These are phyloP conservation scores for Mycena latifolia DNA, from an alignment of 768 basidiomycete species.

Conservation along the genomic window DNA sequence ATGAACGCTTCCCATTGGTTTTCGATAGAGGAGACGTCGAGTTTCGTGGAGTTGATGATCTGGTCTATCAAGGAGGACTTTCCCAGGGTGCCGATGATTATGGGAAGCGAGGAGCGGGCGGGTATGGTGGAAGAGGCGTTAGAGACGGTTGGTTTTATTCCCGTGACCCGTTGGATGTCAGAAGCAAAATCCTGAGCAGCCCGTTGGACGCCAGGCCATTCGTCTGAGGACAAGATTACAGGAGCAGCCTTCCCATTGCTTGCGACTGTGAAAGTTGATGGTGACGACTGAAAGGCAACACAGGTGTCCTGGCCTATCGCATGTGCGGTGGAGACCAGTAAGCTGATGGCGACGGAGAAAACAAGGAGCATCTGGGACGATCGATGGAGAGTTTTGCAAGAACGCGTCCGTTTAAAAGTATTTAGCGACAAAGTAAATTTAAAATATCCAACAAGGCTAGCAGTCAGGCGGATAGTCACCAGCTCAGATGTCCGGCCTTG, in stretches of 20 bases:
- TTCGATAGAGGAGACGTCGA: constrained; percentile 68
- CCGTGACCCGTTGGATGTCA: constrained; percentile 74
- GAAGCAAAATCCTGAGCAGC: constrained; percentile 70
- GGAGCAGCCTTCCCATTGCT: constrained; percentile 59
- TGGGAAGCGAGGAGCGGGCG: constrained; percentile 51
- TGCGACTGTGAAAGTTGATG: constrained; percentile 58
- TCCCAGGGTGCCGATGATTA: constrained; percentile 76
- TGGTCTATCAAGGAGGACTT: constrained; percentile 65
- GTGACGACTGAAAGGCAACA: constrained; percentile 56
- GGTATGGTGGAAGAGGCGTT: constrained; percentile 61
- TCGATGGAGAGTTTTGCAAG: neutral
- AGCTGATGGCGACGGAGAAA: constrained; percentile 11
- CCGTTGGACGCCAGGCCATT: constrained; percentile 74
- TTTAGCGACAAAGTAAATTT: neutral
- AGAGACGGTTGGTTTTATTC: constrained; percentile 59
- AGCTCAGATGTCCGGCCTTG: neutral
- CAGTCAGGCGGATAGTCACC: constrained; percentile 6
- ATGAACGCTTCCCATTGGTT: constrained; percentile 79
- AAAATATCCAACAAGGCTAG: neutral
- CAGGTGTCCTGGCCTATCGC: constrained; percentile 65
- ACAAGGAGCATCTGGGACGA: constrained; percentile 4
- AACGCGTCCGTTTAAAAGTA: constrained; percentile 3
- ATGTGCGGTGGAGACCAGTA: constrained; percentile 34
- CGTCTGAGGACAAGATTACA: constrained; percentile 64
- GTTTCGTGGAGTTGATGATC: constrained; percentile 62